Conservation (phyloP, 2,329 filamentous ascomycete genomes). For the Fusarium sp. region DNA sequence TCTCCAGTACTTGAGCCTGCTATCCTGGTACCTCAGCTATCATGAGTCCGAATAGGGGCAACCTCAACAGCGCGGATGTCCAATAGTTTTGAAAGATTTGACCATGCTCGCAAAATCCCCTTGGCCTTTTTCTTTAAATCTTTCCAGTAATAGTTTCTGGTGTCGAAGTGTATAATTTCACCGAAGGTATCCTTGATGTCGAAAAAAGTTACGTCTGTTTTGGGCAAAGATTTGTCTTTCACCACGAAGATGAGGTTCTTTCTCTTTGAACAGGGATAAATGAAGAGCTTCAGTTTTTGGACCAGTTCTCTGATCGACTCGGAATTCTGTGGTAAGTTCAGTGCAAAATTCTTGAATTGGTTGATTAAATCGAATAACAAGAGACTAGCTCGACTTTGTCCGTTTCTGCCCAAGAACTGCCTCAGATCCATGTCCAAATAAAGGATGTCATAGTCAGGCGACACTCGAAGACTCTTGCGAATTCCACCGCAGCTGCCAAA, state of each 20-base stretch:
- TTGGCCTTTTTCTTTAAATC: neutral
- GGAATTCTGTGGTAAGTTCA: neutral
- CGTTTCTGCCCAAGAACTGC: fast-evolving
- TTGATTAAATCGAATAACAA: fast-evolving
- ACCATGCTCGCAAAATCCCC: fast-evolving
- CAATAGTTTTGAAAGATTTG: fast-evolving
- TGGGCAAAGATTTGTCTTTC: neutral
- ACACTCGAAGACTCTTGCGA: slow-evolving; percentile 4
- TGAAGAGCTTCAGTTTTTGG: too few species aligned
- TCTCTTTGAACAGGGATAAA: neutral
- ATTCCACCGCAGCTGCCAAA: neutral
- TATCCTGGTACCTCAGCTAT: fast-evolving
- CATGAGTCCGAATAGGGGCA: neutral
- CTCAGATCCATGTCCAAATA: neutral
- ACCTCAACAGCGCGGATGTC: neutral
- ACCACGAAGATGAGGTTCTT: neutral
- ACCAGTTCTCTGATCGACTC: neutral
- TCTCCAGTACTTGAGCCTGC: fast-evolving
- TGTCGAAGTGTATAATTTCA: neutral
- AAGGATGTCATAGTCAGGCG: neutral
- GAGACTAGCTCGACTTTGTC: too few species aligned
- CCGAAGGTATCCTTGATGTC: fast-evolving
- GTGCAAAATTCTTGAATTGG: neutral
- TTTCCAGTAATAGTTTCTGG: fast-evolving
- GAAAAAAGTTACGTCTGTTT: neutral